Conservation (phyloP, 441 rosid species). For the Populus tomentosa region DNA sequence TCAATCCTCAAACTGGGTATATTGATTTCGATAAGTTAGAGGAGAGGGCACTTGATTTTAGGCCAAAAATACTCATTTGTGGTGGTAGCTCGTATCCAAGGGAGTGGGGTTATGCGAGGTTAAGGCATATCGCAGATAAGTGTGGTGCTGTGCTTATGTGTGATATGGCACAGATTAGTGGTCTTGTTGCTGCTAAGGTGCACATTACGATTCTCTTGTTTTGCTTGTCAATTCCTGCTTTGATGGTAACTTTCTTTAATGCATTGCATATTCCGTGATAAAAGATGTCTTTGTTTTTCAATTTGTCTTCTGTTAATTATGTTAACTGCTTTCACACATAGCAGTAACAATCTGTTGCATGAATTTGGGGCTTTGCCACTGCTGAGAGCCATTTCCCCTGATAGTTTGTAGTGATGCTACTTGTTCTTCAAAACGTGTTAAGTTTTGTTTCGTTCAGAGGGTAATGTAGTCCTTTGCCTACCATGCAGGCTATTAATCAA, state of each 20-base stretch:
- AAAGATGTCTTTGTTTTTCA: not conserved
- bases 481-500: not conserved
- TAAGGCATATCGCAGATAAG: conserved; percentile 85
- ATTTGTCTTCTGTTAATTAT: not conserved
- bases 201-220: conserved; percentile 16
- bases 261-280: not conserved
- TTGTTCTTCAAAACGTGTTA: not conserved
- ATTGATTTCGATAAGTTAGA: conserved; percentile 85
- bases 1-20: conserved; percentile 75
- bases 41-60: conserved; percentile 87
- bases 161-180: conserved; percentile 99
- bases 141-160: conserved; percentile 93
- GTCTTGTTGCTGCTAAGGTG: conserved; percentile 96
- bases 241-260: not conserved
- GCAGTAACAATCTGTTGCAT: not conserved
- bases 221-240: conserved; percentile 16
- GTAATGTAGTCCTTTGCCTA: not conserved
- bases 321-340: not conserved
- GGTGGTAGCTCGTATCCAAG: conserved; percentile 97
- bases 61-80: conserved; percentile 91
- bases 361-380: not conserved
- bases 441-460: not conserved
- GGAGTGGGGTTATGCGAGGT: conserved; percentile 85
- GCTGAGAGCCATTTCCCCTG: not conserved
- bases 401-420: not conserved